These are phyloP conservation scores for Xylariaceae sp. DNA, from an alignment of 2,329 filamentous ascomycete genomes.

Conservation along the genomic window DNA sequence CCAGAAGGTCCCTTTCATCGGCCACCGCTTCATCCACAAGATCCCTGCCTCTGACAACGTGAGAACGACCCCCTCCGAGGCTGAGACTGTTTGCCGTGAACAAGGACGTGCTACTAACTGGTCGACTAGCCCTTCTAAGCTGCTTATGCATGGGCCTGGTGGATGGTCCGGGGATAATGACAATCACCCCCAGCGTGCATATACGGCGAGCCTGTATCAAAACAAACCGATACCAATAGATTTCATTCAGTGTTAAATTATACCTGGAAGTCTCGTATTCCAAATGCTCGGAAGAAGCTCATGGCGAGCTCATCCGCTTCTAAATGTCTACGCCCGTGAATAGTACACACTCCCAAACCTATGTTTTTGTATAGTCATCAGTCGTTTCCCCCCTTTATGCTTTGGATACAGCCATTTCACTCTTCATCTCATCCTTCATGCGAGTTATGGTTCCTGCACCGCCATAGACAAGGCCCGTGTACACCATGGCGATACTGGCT, in stretches of 20 bases:
- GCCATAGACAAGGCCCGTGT: constrained; percentile 68
- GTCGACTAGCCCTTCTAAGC: constrained; percentile 27
- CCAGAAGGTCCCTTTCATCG: constrained; percentile 53
- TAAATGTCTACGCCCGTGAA: constrained; percentile 11
- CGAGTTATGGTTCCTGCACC: constrained; percentile 59
- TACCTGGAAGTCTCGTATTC: constrained; percentile 1
- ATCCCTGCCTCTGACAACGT: constrained; percentile 59
- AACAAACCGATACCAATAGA: constrained; percentile 27
- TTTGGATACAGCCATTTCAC: constrained; percentile 29
- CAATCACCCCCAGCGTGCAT: constrained; percentile 22
- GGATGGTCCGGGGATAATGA: constrained; percentile 9
- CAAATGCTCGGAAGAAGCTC: constrained; percentile 6
- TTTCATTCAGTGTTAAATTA: constrained; percentile 20
- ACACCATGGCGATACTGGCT: constrained; percentile 85
- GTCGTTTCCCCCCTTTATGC: constrained; percentile 6
- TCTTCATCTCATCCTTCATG: constrained; percentile 59
- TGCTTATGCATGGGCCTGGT: neutral
- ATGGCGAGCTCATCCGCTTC: constrained; percentile 4
- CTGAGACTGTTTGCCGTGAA: neutral
- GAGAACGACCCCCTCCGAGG: constrained; percentile 30
- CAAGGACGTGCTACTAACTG: constrained; percentile 11
- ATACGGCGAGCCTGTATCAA: constrained; percentile 27
- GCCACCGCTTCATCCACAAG: constrained; percentile 47
- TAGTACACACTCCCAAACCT: constrained; percentile 9
- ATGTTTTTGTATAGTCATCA: neutral